These are phyloP conservation scores for Lenzites betulinus DNA, from an alignment of 768 basidiomycete species.

Conservation along the genomic window DNA sequence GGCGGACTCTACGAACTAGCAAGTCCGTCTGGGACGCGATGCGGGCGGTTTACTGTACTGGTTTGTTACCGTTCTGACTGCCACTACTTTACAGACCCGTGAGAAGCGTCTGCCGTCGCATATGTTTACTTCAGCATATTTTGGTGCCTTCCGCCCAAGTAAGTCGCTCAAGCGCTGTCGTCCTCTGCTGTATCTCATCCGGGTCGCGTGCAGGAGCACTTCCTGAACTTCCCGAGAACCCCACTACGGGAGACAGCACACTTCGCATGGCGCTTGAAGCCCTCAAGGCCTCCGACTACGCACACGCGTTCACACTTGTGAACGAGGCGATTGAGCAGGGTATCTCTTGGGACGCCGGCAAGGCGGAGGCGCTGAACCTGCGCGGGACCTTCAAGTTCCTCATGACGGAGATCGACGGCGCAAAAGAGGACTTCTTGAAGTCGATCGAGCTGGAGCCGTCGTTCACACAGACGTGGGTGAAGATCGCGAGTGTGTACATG, in stretches of 20 bases:
- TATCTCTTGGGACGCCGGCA: conserved; percentile 69
- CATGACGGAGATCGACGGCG: conserved; percentile 77
- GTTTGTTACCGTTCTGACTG: too few relatives aligned
- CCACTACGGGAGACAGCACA: conserved; percentile 81
- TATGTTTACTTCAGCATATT: conserved; percentile 94
- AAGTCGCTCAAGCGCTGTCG: conserved; percentile 31
- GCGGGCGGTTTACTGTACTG: too few relatives aligned
- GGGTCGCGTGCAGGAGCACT: conserved; percentile 49
- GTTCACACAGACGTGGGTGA: conserved; percentile 89
- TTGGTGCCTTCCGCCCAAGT: conserved; percentile 94
- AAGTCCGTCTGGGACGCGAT: too few relatives aligned
- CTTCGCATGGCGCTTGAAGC: conserved; percentile 81
- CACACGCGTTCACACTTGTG: conserved; percentile 74
- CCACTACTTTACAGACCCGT: conserved; percentile 48
- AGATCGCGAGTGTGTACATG: conserved; percentile 97
- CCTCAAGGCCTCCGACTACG: conserved; percentile 80
- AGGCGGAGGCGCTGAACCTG: conserved; percentile 89
- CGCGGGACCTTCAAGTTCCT: conserved; percentile 99
- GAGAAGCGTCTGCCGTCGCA: conserved; percentile 84
- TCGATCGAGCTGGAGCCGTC: conserved; percentile 66
- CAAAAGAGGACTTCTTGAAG: conserved; percentile 80
- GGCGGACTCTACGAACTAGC: too few relatives aligned
- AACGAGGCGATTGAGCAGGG: conserved; percentile 89
- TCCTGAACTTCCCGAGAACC: conserved; percentile 71
- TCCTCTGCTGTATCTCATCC: too few relatives aligned